A percentile compares a stretch with the other conserved stretches of the same genome.
Conservation (phyloP, 768 basidiomycete genomes). For the Auricularia cornea region DNA sequence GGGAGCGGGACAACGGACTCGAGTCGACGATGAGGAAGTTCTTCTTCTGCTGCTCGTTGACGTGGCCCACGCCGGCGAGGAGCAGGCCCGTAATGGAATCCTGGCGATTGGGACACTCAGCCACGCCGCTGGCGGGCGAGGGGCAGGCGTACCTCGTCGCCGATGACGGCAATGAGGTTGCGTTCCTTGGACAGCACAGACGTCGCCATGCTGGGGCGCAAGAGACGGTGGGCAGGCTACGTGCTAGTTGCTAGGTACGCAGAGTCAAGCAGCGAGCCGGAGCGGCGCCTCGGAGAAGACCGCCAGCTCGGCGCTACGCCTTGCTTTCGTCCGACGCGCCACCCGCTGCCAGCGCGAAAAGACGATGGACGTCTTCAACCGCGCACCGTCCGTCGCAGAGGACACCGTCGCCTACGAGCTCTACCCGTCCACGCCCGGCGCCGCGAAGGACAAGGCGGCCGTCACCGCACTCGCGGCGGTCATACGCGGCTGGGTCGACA, state of each 20-base stretch:
- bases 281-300: too few species aligned
- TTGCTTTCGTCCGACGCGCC: too few species aligned
- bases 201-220: background rate
- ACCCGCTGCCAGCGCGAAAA: background rate
- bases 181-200: conserved; percentile 34
- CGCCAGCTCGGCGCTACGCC: background rate
- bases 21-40: conserved; percentile 94
- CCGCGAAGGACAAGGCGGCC: conserved; percentile 44
- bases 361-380: conserved; percentile 61
- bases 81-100: conserved; percentile 96
- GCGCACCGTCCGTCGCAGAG: conserved; percentile 70
- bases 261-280: too few species aligned
- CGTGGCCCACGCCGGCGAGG: conserved; percentile 89
- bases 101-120: conserved; percentile 32
- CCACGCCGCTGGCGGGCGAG: background rate
- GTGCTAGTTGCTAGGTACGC: too few species aligned
- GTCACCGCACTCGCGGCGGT: conserved; percentile 60
- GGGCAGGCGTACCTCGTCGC: conserved; percentile 69
- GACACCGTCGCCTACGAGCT: conserved; percentile 76
- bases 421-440: conserved; percentile 45
- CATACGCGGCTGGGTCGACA: conserved; percentile 48
- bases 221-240: too few species aligned
- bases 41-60: conserved; percentile 87
- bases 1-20: conserved; percentile 50
- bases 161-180: conserved; percentile 88